Conservation (phyloP, 106 monocot genomes). For the Agapanthus africanus region DNA sequence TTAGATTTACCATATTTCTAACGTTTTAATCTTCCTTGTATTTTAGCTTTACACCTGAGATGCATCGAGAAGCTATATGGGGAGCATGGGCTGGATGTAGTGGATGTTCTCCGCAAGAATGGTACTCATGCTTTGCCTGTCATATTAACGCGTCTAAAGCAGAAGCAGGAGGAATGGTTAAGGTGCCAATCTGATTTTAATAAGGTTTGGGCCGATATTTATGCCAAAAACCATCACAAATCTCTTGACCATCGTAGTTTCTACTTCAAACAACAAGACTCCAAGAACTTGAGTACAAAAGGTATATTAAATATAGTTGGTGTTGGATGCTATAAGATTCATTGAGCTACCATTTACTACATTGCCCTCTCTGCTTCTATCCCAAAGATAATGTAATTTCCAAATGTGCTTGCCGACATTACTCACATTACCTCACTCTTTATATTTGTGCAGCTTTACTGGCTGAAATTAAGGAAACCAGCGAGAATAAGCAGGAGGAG, state of each 20-base stretch:
- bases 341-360: neutral
- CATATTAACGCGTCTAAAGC: constrained; percentile 79
- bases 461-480: constrained; percentile 83
- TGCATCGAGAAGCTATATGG: constrained; percentile 91
- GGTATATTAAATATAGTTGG: constrained; percentile 27
- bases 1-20: neutral
- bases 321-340: neutral
- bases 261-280: constrained; percentile 92
- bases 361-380: neutral
- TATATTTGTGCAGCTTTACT: constrained; percentile 41
- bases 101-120: constrained; percentile 78
- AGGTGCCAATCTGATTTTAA: constrained; percentile 77
- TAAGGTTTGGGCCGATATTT: constrained; percentile 84
- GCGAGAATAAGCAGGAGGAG: constrained; percentile 64
- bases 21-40: constrained; percentile 7
- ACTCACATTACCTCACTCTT: neutral
- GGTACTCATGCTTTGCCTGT: constrained; percentile 65
- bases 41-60: constrained; percentile 65
- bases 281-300: constrained; percentile 79
- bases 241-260: constrained; percentile 90
- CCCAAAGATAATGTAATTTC: neutral
- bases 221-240: constrained; percentile 86
- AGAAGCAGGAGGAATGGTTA: constrained; percentile 88
- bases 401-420: neutral
- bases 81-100: constrained; percentile 78